These are phyloP conservation scores for Pseudognaphalium luteoalbum DNA, from an alignment of 129 eudicot species.

Conservation along the genomic window DNA sequence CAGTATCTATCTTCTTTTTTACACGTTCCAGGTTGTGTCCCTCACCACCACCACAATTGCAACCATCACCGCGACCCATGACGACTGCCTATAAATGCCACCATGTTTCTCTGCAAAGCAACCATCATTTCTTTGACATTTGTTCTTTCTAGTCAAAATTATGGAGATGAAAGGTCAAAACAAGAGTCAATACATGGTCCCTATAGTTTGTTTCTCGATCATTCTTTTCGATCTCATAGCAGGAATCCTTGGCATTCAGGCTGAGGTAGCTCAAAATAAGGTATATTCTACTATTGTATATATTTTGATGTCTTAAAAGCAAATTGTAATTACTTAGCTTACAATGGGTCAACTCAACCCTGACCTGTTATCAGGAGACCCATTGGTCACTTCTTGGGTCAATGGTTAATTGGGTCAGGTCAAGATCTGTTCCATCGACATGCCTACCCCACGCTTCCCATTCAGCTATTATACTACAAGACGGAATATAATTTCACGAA, in stretches of 20 bases:
- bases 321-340: background rate
- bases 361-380: background rate
- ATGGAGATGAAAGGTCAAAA: constrained; percentile 41
- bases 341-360: background rate
- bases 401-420: too few species aligned
- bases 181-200: constrained; percentile 30
- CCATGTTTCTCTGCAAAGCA: constrained; percentile 6
- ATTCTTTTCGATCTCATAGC: constrained; percentile 63
- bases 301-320: background rate
- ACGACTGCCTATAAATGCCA: constrained; percentile 30
- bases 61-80: background rate
- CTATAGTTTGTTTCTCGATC: constrained; percentile 55
- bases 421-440: too few species aligned
- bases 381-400: too few species aligned
- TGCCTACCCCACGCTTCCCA: background rate
- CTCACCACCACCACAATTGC: constrained; percentile 6
- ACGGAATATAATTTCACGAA: background rate
- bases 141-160: background rate
- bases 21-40: constrained; percentile 21
- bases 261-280: constrained; percentile 79
- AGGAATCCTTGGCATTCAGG: constrained; percentile 83
- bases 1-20: constrained; percentile 45
- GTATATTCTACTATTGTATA: constrained; percentile 24
- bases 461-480: background rate
- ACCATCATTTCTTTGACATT: constrained; percentile 3